phyloP scores from a whole-genome alignment of 208 protist genomes.

The Novymonas esmeraldas region DNA sequence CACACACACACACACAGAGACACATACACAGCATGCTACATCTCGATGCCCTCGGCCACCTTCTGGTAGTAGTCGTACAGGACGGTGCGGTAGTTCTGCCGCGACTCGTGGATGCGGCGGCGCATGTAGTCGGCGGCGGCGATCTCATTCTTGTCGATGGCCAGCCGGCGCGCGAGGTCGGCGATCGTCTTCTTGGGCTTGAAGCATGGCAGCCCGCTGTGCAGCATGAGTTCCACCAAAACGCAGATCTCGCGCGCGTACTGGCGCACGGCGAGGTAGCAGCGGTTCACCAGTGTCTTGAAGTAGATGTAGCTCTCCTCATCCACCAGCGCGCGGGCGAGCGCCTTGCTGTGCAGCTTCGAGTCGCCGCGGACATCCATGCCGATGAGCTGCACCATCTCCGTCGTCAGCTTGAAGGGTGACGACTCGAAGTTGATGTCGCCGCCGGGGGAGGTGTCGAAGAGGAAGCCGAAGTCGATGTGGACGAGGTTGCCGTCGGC shows the following conservation, averaged over 20 bases:
- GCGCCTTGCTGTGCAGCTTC: conserved; percentile 55
- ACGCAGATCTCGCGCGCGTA: conserved; percentile 80
- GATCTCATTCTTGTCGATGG: conserved; percentile 74
- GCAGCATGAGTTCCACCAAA: conserved; percentile 88
- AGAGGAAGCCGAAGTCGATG: conserved; percentile 98
- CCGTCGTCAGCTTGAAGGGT: conserved; percentile 93
- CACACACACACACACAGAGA: too few species aligned
- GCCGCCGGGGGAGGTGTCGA: conserved; percentile 94
- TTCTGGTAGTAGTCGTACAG: conserved; percentile 88
- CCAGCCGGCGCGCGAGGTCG: conserved; percentile 71
- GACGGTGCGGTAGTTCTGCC: conserved; percentile 81
- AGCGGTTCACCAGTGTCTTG: conserved; percentile 73
- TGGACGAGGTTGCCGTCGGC: conserved; percentile 93
- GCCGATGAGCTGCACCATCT: conserved; percentile 94
- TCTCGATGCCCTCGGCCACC: conserved; percentile 83
- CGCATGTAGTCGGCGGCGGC: conserved; percentile 86
- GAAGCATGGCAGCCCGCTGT: conserved; percentile 87
- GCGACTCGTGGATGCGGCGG: conserved; percentile 71
- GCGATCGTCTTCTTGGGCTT: conserved; percentile 82
- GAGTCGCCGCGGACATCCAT: conserved; percentile 59
- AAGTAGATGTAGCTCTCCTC: conserved; percentile 86
- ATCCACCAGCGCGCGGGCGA: conserved; percentile 78
- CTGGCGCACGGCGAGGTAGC: conserved; percentile 87
- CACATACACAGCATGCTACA: conserved; percentile 31
- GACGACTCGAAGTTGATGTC: conserved; percentile 95